Evolutionary conservation across 2,329 filamentous ascomycete genomes (phyloP).

Genomic region (Didymella lethalis): DNA sequence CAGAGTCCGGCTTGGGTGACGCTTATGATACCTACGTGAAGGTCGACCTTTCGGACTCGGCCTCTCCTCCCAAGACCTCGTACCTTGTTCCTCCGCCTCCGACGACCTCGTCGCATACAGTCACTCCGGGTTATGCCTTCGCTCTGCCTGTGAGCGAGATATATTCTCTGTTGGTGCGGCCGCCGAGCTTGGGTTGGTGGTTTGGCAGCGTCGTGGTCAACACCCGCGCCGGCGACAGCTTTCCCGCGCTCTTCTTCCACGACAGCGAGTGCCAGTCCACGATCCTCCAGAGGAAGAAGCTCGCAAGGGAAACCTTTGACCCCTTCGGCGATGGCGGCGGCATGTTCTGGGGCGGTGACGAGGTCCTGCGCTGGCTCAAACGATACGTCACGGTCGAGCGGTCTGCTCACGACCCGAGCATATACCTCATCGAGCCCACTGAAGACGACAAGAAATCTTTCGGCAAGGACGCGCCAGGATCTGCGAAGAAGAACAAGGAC

Average conservation of each 20-base stretch:
- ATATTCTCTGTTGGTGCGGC: conserved; percentile 87
- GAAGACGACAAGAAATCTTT: conserved; percentile 86
- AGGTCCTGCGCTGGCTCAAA: conserved; percentile 89
- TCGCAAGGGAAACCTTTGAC: conserved; percentile 84
- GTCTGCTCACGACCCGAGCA: conserved; percentile 84
- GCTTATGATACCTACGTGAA: conserved; percentile 89
- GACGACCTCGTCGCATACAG: conserved; percentile 77
- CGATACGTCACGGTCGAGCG: conserved; percentile 84
- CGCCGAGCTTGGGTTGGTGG: conserved; percentile 97
- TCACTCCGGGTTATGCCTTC: conserved; percentile 83
- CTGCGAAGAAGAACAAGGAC: conserved; percentile 46
- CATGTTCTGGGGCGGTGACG: conserved; percentile 98
- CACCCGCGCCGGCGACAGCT: conserved; percentile 86
- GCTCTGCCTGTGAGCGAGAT: conserved; percentile 89
- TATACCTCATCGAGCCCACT: conserved; percentile 88
- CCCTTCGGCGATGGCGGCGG: conserved; percentile 85
- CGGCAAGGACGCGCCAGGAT: conserved; percentile 65
- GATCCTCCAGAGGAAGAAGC: conserved; percentile 89
- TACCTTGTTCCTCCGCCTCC: conserved; percentile 93
- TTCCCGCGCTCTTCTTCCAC: conserved; percentile 96
- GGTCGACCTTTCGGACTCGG: conserved; percentile 84
- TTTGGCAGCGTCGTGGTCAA: conserved; percentile 96
- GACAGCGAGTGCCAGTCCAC: conserved; percentile 97
- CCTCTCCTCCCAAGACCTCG: conserved; percentile 81
- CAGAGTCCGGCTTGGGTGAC: conserved; percentile 86